Percentiles rank a stretch among this genome's conserved stretches.
These are phyloP conservation scores for Colletotrichum sojae DNA, from an alignment of 2,329 filamentous ascomycete species.

Conservation along the genomic window DNA sequence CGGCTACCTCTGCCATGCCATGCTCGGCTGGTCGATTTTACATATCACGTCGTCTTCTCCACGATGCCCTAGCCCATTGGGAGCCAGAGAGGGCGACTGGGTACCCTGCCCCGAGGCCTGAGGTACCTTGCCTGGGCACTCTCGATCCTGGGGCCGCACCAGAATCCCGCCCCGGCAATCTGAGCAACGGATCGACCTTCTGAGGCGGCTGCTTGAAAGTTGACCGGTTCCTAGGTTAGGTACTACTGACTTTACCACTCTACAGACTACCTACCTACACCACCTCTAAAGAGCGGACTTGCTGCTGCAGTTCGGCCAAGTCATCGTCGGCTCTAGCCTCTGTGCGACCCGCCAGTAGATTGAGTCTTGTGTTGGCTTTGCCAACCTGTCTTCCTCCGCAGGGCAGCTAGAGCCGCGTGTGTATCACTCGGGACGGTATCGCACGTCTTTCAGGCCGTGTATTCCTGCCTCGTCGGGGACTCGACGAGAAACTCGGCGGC, in stretches of 20 bases:
- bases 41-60: slow-evolving; percentile 14
- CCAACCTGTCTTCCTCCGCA: slow-evolving; percentile 14
- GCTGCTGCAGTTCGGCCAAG: slow-evolving; percentile 10
- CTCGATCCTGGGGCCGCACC: slow-evolving; percentile 30
- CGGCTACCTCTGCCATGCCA: not conserved
- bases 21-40: not conserved
- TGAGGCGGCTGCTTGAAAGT: not conserved
- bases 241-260: not conserved
- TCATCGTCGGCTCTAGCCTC: slow-evolving; percentile 1
- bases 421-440: slow-evolving; percentile 20
- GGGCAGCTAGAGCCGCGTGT: slow-evolving; percentile 22
- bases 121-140: not conserved
- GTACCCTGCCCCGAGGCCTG: too few species aligned
- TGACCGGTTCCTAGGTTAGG: too few species aligned
- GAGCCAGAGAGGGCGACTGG: not conserved
- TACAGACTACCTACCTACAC: not conserved
- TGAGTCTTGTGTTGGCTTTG: not conserved
- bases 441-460: slow-evolving; percentile 11
- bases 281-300: not conserved
- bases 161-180: slow-evolving; percentile 18
- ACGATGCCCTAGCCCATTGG: slow-evolving; percentile 10
- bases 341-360: slow-evolving; percentile 25
- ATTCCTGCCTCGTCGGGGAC: slow-evolving; percentile 27
- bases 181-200: slow-evolving; percentile 15
- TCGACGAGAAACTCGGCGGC: not conserved